phyloP scores from a whole-genome alignment of 345 rosid genomes.

The Ceriops tagal region DNA sequence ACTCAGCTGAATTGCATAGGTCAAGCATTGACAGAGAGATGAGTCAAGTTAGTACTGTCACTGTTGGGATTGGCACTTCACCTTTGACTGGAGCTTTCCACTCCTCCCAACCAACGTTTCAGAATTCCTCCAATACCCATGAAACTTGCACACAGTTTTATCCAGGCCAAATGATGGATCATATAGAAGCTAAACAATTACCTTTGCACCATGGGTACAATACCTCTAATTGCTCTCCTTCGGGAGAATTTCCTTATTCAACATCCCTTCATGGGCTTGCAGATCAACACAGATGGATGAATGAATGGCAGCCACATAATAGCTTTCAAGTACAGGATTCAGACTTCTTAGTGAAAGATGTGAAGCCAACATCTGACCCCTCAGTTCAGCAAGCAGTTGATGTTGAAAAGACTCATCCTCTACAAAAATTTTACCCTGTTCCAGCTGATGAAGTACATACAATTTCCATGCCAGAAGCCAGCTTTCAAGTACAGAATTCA shows the following conservation, averaged over 20 bases:
- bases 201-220: constrained; percentile 38
- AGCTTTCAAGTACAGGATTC: constrained; percentile 39
- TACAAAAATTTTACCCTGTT: constrained; percentile 28
- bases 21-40: constrained; percentile 33
- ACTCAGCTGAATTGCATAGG: constrained; percentile 46
- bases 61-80: constrained; percentile 39
- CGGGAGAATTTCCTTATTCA: constrained; percentile 35
- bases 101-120: constrained; percentile 39
- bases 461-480: constrained; percentile 13
- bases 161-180: constrained; percentile 42
- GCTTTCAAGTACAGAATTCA: constrained; percentile 39
- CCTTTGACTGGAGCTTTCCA: constrained; percentile 37
- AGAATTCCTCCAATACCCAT: constrained; percentile 37
- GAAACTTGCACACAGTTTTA: constrained; percentile 47
- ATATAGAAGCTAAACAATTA: constrained; percentile 37
- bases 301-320: constrained; percentile 34
- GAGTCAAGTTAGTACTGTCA: constrained; percentile 28
- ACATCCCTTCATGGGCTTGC: constrained; percentile 37
- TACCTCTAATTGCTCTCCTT: constrained; percentile 37
- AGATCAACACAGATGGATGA: constrained; percentile 38
- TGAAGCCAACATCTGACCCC: constrained; percentile 34
- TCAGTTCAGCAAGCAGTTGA: constrained; percentile 32
- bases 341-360: constrained; percentile 32
- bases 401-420: constrained; percentile 27
- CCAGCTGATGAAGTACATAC: constrained; percentile 33